A percentile compares a stretch with the other conserved stretches of the same genome.
phyloP scores from a whole-genome alignment of 257 asterid species.

The Nicotiana paniculata region DNA sequence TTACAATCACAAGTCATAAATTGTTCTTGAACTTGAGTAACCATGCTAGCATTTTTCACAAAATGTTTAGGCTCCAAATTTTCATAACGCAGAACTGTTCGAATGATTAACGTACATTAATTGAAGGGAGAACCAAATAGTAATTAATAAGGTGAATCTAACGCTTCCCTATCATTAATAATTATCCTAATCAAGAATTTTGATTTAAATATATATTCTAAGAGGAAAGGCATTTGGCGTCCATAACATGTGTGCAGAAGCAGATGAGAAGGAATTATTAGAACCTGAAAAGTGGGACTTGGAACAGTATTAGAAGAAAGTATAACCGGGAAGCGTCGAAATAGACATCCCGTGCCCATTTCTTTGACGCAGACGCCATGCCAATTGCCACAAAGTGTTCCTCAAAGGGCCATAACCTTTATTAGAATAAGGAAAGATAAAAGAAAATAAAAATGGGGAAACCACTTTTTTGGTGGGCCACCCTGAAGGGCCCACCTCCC shows the following conservation, averaged over 20 bases:
- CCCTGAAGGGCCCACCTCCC: background rate
- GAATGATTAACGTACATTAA: background rate
- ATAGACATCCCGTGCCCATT: slow-evolving; percentile 39
- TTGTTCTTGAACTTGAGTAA: background rate
- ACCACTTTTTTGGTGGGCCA: background rate
- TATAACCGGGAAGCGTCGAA: slow-evolving; percentile 35
- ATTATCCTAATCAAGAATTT: background rate
- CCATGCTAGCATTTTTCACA: background rate
- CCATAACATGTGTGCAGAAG: background rate
- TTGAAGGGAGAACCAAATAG: background rate
- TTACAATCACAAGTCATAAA: background rate
- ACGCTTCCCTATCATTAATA: background rate
- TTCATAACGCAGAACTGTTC: background rate
- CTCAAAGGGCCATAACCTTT: background rate
- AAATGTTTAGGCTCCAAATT: background rate
- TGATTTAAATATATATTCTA: background rate
- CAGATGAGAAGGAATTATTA: background rate
- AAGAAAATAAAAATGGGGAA: background rate
- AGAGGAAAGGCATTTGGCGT: background rate
- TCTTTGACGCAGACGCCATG: slow-evolving; percentile 49
- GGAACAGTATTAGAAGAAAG: slow-evolving; percentile 46
- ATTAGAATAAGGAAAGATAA: background rate
- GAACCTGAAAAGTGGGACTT: slow-evolving; percentile 71
- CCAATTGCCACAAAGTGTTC: slow-evolving; percentile 3
- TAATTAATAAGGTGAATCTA: background rate